Evolutionary conservation across 2,329 filamentous ascomycete genomes (phyloP), one percentile per base, ranked within the genome.

Genomic region (Drechslerella stenobrocha): DNA sequence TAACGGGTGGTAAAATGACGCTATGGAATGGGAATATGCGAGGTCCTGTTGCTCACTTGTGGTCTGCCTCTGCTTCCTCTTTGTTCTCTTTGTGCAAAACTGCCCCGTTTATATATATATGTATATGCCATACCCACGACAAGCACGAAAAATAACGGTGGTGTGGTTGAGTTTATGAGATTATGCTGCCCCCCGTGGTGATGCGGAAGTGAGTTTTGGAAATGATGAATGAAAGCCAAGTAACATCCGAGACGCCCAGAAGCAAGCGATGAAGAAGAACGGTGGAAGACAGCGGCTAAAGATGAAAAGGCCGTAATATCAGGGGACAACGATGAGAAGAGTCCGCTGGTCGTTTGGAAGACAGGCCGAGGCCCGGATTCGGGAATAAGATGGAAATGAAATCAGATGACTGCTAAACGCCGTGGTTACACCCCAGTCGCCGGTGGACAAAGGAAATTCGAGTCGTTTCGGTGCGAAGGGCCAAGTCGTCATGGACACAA

Each of bases 381-480:
- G n/a, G n/a, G n/a, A n/a, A n/a, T n/a, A n/a, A n/a, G n/a, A n/a
- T n/a, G n/a, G n/a, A n/a, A n/a, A n/a, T 30, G 28, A 30, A 30
- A 30, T 30, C 28, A 30, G 28, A 30, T 30, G 28, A 37, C 13
- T 13, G 34, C 3, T 42, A 42, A 42, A 42, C 37, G 37, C 37
- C 37, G 37, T 42, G 37, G 37, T 18, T 7, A 7, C 3, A 7
- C 13, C 15, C 9, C 37, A 13, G 37, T 20, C 22, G n/a, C 37
- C 37, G 37, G 7, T 20, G 37, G 15, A 42, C 37, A 42, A 42
- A 42, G 37, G 37, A 42, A 42, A 42, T 42, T 42, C 37, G 18
- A 18, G 37, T 42, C 22, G 4, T 8, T 42, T 42, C 18, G 37
- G 13, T 20, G 37, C 3, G 15, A 7, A 3, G 15, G 8, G 2